These are phyloP conservation scores for Viridothelium virens DNA, from an alignment of 495 filamentous ascomycete genomes.

Conservation along the genomic window DNA sequence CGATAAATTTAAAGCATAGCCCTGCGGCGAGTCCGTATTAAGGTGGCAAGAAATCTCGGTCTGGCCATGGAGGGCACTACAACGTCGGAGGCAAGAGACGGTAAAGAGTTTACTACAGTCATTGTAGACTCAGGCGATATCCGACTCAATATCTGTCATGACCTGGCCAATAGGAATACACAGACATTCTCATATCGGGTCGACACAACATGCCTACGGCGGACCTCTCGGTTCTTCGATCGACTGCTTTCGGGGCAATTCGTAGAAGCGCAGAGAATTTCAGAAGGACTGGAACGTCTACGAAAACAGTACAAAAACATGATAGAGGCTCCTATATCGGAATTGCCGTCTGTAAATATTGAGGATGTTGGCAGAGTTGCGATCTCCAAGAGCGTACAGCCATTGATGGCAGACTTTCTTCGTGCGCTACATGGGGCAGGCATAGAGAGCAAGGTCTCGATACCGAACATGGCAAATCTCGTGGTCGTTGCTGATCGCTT, in stretches of 20 bases:
- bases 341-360: constrained; percentile 49
- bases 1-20: neutral
- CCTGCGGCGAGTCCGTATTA: neutral
- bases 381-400: constrained; percentile 40
- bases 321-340: constrained; percentile 38
- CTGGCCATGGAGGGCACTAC: neutral
- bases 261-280: neutral
- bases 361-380: constrained; percentile 54
- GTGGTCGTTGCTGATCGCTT: constrained; percentile 61
- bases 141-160: neutral
- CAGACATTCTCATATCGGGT: neutral
- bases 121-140: neutral
- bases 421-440: constrained; percentile 47
- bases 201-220: neutral
- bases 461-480: constrained; percentile 52
- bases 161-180: neutral
- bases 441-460: constrained; percentile 28
- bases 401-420: constrained; percentile 50
- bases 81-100: neutral
- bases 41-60: neutral
- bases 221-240: constrained; percentile 9
- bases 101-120: neutral
- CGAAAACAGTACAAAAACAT: constrained; percentile 38
- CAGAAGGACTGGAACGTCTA: constrained; percentile 19
- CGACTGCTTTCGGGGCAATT: constrained; percentile 7